Percentiles rank a stretch among this genome's conserved stretches.
Conservation (phyloP, 1,284 basidiomycete species). For the Cryptococcus jaspeensis region DNA sequence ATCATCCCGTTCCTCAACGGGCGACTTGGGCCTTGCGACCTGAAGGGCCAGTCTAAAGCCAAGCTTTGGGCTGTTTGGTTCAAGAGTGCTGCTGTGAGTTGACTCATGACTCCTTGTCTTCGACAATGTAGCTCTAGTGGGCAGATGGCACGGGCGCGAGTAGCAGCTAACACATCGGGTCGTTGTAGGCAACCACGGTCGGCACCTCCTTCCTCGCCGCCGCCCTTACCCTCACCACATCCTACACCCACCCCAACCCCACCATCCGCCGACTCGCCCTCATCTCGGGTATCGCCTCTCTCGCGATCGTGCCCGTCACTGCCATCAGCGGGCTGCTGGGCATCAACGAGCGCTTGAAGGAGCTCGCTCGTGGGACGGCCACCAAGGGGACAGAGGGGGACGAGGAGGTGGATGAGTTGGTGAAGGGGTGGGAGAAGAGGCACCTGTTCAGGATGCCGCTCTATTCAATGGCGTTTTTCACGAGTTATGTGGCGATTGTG, state of each 20-base stretch:
- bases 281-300: constrained; percentile 16
- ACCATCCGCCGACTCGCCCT: constrained; percentile 20
- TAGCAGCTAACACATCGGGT: not conserved
- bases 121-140: not conserved
- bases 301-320: constrained; percentile 28
- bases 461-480: constrained; percentile 10
- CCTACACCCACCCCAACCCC: constrained; percentile 17
- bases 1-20: constrained; percentile 26
- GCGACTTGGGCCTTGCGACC: not conserved
- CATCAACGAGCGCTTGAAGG: constrained; percentile 22
- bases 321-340: constrained; percentile 10
- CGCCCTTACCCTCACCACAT: constrained; percentile 14
- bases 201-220: constrained; percentile 6
- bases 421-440: constrained; percentile 21
- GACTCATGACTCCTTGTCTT: too few relatives aligned
- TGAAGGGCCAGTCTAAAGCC: constrained; percentile 15
- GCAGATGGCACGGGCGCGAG: not conserved
- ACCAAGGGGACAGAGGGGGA: not conserved
- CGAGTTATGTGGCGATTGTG: constrained; percentile 5
- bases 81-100: constrained; percentile 20
- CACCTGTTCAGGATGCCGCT: constrained; percentile 18
- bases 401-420: constrained; percentile 14
- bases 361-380: constrained; percentile 12
- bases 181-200: constrained; percentile 18
- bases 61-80: constrained; percentile 20